phyloP scores from a whole-genome alignment of 2,329 filamentous ascomycete genomes.

The Fusarium sp. region DNA sequence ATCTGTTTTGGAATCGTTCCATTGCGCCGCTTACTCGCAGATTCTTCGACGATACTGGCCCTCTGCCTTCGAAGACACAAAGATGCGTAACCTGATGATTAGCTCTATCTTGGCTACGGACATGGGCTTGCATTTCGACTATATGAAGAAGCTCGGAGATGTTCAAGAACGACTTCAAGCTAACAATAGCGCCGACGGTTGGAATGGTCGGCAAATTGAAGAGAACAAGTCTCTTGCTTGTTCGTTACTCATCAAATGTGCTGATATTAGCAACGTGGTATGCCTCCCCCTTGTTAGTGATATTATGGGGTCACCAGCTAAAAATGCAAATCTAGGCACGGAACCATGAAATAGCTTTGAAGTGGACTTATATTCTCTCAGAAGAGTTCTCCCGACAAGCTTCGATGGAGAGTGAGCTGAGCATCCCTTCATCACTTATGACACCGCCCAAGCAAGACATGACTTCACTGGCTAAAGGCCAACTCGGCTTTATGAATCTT shows the following conservation, averaged over 20 bases:
- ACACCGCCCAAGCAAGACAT: slow-evolving; percentile 85
- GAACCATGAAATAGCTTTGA: slow-evolving; percentile 80
- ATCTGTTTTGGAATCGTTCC: slow-evolving; percentile 95
- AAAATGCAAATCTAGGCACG: slow-evolving; percentile 70
- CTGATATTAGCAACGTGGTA: slow-evolving; percentile 98
- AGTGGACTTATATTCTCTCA: slow-evolving; percentile 94
- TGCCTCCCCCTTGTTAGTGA: slow-evolving; percentile 49
- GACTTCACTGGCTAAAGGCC: slow-evolving; percentile 83
- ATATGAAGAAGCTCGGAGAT: slow-evolving; percentile 88
- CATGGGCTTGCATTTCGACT: slow-evolving; percentile 97
- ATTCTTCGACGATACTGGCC: slow-evolving; percentile 95
- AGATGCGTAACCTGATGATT: slow-evolving; percentile 91
- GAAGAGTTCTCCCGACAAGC: slow-evolving; percentile 95
- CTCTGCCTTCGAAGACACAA: slow-evolving; percentile 76
- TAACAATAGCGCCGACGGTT: slow-evolving; percentile 73
- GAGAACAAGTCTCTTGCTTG: slow-evolving; percentile 85
- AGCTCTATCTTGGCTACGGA: slow-evolving; percentile 97
- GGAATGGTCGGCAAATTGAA: slow-evolving; percentile 79
- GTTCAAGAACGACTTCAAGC: slow-evolving; percentile 80
- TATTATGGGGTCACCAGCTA: slow-evolving; percentile 6
- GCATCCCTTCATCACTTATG: slow-evolving; percentile 88
- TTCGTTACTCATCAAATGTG: slow-evolving; percentile 94
- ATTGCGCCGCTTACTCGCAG: slow-evolving; percentile 96
- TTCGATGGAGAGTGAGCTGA: slow-evolving; percentile 87
- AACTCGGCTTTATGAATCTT: slow-evolving; percentile 96